Percentiles rank a stretch among this genome's conserved stretches.
Evolutionary conservation across 495 filamentous ascomycete species (phyloP).

Genomic region (Tuber aestivum): DNA sequence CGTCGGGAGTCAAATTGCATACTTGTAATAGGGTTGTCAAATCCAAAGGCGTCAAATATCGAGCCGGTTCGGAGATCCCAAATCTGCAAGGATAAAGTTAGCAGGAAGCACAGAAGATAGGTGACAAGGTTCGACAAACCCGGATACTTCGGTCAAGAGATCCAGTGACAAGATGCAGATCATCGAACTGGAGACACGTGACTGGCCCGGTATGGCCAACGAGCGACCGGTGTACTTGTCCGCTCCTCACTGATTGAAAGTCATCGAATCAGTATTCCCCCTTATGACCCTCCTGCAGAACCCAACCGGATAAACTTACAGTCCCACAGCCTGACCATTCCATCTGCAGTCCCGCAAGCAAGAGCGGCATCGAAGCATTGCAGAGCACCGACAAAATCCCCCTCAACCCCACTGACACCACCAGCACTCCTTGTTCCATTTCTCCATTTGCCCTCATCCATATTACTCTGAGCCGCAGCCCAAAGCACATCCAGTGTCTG

Average conservation of each 20-base stretch:
- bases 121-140: slow-evolving; percentile 55
- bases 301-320: slow-evolving; percentile 33
- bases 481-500: slow-evolving; percentile 98
- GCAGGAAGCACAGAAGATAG: slow-evolving; percentile 7
- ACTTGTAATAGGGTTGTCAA: slow-evolving; percentile 84
- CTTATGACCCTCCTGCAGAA: not conserved
- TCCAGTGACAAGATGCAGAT: slow-evolving; percentile 89
- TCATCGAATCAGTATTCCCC: slow-evolving; percentile 11
- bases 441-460: slow-evolving; percentile 55
- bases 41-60: slow-evolving; percentile 93
- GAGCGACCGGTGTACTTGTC: slow-evolving; percentile 90
- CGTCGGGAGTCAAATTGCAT: slow-evolving; percentile 96
- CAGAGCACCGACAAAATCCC: slow-evolving; percentile 89
- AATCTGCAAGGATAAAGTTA: slow-evolving; percentile 57
- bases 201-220: slow-evolving; percentile 96
- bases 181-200: slow-evolving; percentile 92
- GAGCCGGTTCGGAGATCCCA: slow-evolving; percentile 97
- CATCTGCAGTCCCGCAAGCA: slow-evolving; percentile 96
- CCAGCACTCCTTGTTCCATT: slow-evolving; percentile 50
- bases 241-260: slow-evolving; percentile 59
- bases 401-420: slow-evolving; percentile 55
- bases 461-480: slow-evolving; percentile 87
- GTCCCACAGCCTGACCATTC: slow-evolving; percentile 97
- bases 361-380: slow-evolving; percentile 96
- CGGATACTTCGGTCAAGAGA: slow-evolving; percentile 89